Base-by-base conservation (phyloP, 2,329 filamentous ascomycete genomes). In the Aaosphaeria arxii region DNA sequence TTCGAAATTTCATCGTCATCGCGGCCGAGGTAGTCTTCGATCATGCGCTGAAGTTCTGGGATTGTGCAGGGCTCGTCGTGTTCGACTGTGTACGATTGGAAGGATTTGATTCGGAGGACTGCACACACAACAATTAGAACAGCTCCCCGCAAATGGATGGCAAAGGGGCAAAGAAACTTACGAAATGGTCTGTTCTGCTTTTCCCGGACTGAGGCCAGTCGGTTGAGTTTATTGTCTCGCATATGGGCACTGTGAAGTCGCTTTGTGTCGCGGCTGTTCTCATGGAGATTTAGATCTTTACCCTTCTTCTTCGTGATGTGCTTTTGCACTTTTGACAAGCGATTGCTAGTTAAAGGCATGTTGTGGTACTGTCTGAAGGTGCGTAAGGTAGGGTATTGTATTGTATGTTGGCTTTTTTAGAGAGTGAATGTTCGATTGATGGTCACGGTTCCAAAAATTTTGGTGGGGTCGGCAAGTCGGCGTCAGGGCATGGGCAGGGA, bases 231-330 rank as follows among this genome's bases (percentile, higher is more conserved):
- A 61, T 94, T 86, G 63, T 96, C 91, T 70, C 94, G 81, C 54
- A 86, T 81, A 52, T 83, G 82, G 17, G 94, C 94, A 61, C 85
- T 82, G 67, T 90, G 87, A 54, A 97, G 76, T 44, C 89, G 83
- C 63, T 87, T 83, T 4, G 91, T 88, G 75, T 97, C 89, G 57
- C 94, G 81, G 51, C 91, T 96, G 68, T 90, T 90, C 71, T 91
- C 87, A 65, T 97, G 92, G 24, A 97, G 79, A 9, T 86, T 80
- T 30, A 86, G 85, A 42, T 89, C 80, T 36, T 84, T 83, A 55
- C 84, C 83, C 57, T 87, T 84, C 80, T 96, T 96, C 76, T 95
- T 96, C 32, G 84, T 77, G 55, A 97, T 92, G 55, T 90, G 84
- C 75, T 97, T 97, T 54, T 88, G 83, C 17, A 94, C 88, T 69